A percentile compares a stretch with the other conserved stretches of the same genome.
Evolutionary conservation across 208 protist genomes (phyloP).

Genomic region (Trypanosoma scelopori): DNA sequence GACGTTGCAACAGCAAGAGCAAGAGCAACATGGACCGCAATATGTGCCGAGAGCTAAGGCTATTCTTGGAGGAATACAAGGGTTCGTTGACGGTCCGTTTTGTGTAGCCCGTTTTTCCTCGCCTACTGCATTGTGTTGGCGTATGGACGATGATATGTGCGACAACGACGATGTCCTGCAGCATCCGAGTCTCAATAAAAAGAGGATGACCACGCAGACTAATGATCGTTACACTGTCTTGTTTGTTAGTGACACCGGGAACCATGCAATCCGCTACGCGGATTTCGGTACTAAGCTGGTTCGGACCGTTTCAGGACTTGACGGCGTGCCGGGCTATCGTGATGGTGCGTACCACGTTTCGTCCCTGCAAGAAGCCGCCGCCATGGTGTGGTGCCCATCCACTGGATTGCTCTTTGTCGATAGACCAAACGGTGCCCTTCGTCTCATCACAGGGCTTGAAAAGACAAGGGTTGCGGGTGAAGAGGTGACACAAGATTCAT

Average conservation of each 20-base stretch:
- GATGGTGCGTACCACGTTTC: constrained; percentile 60
- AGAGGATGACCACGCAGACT: background rate
- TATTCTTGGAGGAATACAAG: constrained; percentile 42
- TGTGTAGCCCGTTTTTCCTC: constrained; percentile 55
- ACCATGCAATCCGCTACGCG: constrained; percentile 69
- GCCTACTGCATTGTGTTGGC: constrained; percentile 77
- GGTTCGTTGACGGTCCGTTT: constrained; percentile 78
- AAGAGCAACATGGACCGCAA: background rate
- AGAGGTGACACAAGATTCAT: background rate
- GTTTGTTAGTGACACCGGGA: constrained; percentile 82
- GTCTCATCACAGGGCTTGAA: constrained; percentile 52
- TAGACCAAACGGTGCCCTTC: constrained; percentile 55
- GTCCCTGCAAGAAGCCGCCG: constrained; percentile 46
- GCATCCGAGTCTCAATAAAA: background rate
- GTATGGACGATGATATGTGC: constrained; percentile 32
- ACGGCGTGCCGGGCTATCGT: constrained; percentile 73
- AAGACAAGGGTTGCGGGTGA: background rate
- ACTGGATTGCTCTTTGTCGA: constrained; percentile 69
- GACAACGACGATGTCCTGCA: background rate
- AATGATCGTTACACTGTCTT: constrained; percentile 35
- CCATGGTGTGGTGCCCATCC: constrained; percentile 51
- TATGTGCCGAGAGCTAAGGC: constrained; percentile 14
- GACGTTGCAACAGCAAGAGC: constrained; percentile 1
- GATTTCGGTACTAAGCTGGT: constrained; percentile 63
- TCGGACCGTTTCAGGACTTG: constrained; percentile 68